These are phyloP conservation scores for Nakaseomyces sp. DNA, from an alignment of 1,139 yeast species.

Conservation along the genomic window DNA sequence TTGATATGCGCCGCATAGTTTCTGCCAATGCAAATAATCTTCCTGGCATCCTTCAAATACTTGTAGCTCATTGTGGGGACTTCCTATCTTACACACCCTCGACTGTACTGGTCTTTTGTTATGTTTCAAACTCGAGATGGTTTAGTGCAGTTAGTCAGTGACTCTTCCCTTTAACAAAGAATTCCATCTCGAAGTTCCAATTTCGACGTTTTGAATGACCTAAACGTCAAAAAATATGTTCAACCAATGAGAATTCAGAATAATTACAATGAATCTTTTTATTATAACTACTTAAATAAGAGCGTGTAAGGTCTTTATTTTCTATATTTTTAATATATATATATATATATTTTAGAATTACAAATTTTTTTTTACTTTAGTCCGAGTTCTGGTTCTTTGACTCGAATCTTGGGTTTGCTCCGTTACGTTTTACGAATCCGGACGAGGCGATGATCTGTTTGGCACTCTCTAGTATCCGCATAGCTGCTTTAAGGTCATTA, in stretches of 20 bases:
- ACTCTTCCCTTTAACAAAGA: neutral
- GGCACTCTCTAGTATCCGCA: constrained; percentile 19
- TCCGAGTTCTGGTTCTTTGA: constrained; percentile 3
- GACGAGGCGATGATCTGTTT: constrained; percentile 20
- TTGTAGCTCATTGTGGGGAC: constrained; percentile 40
- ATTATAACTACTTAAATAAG: too few relatives aligned
- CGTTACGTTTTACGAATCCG: constrained; percentile 21
- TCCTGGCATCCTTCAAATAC: constrained; percentile 59
- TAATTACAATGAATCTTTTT: neutral
- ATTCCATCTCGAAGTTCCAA: neutral
- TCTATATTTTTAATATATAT: neutral
- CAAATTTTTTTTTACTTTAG: neutral
- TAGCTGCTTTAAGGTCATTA: constrained; percentile 19
- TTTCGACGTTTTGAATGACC: neutral
- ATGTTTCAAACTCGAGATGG: neutral
- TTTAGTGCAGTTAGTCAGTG: neutral
- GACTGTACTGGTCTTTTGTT: neutral
- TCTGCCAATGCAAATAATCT: constrained; percentile 90
- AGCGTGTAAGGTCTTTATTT: too few relatives aligned
- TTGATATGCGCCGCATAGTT: constrained; percentile 91
- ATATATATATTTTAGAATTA: too few relatives aligned
- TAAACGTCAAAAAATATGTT: neutral
- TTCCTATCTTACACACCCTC: neutral
- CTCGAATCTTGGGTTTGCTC: constrained; percentile 16
- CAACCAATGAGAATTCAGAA: neutral